A percentile compares a stretch with the other conserved stretches of the same genome.
Evolutionary conservation across 768 basidiomycete genomes (phyloP).

Genomic region (Lactarius deliciosus): DNA sequence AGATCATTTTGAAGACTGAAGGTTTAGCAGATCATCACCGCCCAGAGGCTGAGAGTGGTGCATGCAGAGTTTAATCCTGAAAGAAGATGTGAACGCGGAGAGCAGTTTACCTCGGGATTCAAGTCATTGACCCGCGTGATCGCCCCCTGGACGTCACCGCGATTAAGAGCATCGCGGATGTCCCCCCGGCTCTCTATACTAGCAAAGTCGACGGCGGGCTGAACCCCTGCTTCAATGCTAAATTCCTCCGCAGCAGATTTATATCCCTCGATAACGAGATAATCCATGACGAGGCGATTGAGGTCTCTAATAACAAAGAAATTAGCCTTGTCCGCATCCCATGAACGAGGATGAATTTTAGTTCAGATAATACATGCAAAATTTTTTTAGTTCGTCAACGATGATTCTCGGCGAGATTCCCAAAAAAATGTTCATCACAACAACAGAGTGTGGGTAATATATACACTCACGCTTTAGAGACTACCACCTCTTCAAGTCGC

Average conservation of each 20-base stretch:
- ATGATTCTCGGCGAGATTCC: conserved; percentile 96
- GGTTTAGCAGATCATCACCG: conserved; percentile 87
- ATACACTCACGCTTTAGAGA: conserved; percentile 83
- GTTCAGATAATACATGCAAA: conserved; percentile 91
- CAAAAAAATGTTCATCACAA: conserved; percentile 73
- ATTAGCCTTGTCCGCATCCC: conserved; percentile 33
- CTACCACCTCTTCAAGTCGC: conserved; percentile 75
- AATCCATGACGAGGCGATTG: conserved; percentile 94
- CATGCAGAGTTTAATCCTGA: conserved; percentile 93
- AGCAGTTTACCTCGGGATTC: conserved; percentile 85
- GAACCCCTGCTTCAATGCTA: conserved; percentile 79
- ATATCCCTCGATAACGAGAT: conserved; percentile 97
- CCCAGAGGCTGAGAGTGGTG: conserved; percentile 94
- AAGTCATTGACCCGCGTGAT: conserved; percentile 94
- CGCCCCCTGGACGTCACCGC: conserved; percentile 93
- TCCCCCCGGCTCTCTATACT: conserved; percentile 93
- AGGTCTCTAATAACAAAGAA: conserved; percentile 64
- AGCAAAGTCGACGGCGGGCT: conserved; percentile 80
- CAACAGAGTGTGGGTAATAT: conserved; percentile 19
- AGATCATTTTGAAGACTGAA: conserved; percentile 97
- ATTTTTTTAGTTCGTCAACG: conserved; percentile 57
- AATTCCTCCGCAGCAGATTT: conserved; percentile 96
- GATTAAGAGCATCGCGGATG: conserved; percentile 90
- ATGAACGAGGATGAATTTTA: conserved; percentile 23
- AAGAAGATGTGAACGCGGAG: conserved; percentile 6